Evolutionary conservation across 371 early-diverging fungal species (phyloP).

Genomic region (Syncephalis plumigaleata): DNA sequence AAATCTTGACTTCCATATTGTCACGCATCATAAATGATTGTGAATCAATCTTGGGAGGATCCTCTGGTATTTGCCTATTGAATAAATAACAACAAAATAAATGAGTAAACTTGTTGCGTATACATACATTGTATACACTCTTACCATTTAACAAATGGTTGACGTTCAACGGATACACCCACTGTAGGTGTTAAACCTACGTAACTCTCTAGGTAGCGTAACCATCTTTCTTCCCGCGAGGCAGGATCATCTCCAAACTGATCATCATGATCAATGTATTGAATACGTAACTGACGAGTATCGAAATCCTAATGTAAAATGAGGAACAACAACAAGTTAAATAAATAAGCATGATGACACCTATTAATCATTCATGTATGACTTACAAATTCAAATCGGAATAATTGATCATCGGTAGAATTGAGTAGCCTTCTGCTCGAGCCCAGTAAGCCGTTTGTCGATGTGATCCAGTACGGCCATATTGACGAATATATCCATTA

Average conservation of each 20-base stretch:
- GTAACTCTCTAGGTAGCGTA: slow-evolving; percentile 83
- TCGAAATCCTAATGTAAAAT: background rate
- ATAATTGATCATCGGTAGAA: slow-evolving; percentile 65
- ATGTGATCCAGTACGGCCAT: slow-evolving; percentile 38
- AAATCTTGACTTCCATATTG: slow-evolving; percentile 72
- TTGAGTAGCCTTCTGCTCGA: slow-evolving; percentile 12
- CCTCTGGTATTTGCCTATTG: slow-evolving; percentile 14
- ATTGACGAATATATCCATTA: slow-evolving; percentile 67
- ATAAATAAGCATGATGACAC: background rate
- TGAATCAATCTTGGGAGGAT: slow-evolving; percentile 20
- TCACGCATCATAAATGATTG: slow-evolving; percentile 39
- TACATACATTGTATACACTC: slow-evolving; percentile 11
- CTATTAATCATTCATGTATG: background rate
- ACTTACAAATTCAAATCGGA: slow-evolving; percentile 69
- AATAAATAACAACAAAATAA: slow-evolving; percentile 4
- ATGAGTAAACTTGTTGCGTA: background rate
- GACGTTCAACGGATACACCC: slow-evolving; percentile 27
- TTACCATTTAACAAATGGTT: slow-evolving; percentile 50
- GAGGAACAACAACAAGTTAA: too few relatives aligned
- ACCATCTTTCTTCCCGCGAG: slow-evolving; percentile 79
- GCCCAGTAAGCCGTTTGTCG: too few relatives aligned
- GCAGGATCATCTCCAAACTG: slow-evolving; percentile 48
- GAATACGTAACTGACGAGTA: slow-evolving; percentile 2
- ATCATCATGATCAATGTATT: slow-evolving; percentile 18
- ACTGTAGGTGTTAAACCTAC: slow-evolving; percentile 61